Evolutionary conservation across 2,329 filamentous ascomycete genomes (phyloP).

Genomic region (Cladosporium austrohemisphaericum): DNA sequence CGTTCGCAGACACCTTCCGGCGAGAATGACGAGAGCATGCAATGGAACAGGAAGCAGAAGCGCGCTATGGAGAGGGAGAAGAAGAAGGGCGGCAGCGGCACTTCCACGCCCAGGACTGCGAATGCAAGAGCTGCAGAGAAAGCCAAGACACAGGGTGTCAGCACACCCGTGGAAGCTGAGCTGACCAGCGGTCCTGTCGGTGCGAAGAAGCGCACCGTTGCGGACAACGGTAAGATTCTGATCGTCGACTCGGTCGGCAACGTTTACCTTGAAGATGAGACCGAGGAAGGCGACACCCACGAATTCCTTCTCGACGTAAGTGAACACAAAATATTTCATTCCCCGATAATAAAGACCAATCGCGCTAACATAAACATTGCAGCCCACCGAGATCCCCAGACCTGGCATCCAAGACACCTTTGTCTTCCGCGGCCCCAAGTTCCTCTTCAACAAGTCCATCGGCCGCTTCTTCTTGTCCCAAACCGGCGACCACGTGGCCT

Average conservation of each 20-base stretch:
- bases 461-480: slow-evolving; percentile 42
- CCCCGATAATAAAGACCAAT: neutral
- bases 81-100: slow-evolving; percentile 59
- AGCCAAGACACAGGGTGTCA: slow-evolving; percentile 44
- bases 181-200: slow-evolving; percentile 61
- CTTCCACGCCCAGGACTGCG: slow-evolving; percentile 38
- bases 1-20: slow-evolving; percentile 12
- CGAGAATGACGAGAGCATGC: slow-evolving; percentile 50
- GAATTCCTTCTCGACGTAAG: slow-evolving; percentile 86
- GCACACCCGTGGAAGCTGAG: slow-evolving; percentile 55
- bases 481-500: slow-evolving; percentile 27
- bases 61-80: slow-evolving; percentile 82
- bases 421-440: slow-evolving; percentile 72
- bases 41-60: slow-evolving; percentile 75
- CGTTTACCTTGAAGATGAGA: slow-evolving; percentile 89
- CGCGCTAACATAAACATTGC: slow-evolving; percentile 4
- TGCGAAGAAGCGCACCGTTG: slow-evolving; percentile 79
- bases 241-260: slow-evolving; percentile 90
- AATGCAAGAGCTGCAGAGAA: slow-evolving; percentile 51
- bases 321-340: no score
- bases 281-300: slow-evolving; percentile 76
- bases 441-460: slow-evolving; percentile 56
- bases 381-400: slow-evolving; percentile 73
- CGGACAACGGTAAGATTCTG: slow-evolving; percentile 91
- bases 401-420: slow-evolving; percentile 81